Conservation (phyloP, 805 yeast species). For the Phaffomyces antillensis region DNA sequence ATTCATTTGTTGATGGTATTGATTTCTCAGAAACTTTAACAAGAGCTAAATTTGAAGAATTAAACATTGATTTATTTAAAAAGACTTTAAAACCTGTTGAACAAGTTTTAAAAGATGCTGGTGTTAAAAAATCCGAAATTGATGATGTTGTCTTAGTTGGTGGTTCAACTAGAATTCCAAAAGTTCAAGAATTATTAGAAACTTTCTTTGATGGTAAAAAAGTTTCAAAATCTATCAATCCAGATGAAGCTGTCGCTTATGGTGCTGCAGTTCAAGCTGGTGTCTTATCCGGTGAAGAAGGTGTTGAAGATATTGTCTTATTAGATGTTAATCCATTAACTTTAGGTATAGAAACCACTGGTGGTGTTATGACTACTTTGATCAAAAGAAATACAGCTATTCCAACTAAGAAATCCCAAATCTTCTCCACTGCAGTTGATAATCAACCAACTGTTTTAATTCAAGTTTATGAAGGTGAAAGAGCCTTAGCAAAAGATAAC, state of each 20-base stretch:
- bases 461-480: constrained; percentile 94
- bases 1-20: constrained; percentile 88
- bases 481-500: constrained; percentile 91
- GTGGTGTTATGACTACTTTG: constrained; percentile 95
- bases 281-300: constrained; percentile 91
- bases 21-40: constrained; percentile 94
- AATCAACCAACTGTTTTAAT: constrained; percentile 93
- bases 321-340: constrained; percentile 93
- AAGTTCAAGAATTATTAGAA: constrained; percentile 90
- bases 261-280: constrained; percentile 99
- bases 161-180: constrained; percentile 99
- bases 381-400: constrained; percentile 93
- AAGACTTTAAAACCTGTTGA: constrained; percentile 94
- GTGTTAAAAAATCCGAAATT: constrained; percentile 76
- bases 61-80: constrained; percentile 87
- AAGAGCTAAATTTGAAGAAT: constrained; percentile 96
- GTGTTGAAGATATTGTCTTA: constrained; percentile 82
- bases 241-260: constrained; percentile 98
- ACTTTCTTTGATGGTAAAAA: constrained; percentile 89
- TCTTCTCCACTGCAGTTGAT: constrained; percentile 92
- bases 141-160: constrained; percentile 97
- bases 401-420: constrained; percentile 93
- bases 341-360: constrained; percentile 92
- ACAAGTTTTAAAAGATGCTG: constrained; percentile 90
- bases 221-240: constrained; percentile 95